These are phyloP conservation scores for Aspergillus sparsus DNA, from an alignment of 495 filamentous ascomycete genomes.

Conservation along the genomic window DNA sequence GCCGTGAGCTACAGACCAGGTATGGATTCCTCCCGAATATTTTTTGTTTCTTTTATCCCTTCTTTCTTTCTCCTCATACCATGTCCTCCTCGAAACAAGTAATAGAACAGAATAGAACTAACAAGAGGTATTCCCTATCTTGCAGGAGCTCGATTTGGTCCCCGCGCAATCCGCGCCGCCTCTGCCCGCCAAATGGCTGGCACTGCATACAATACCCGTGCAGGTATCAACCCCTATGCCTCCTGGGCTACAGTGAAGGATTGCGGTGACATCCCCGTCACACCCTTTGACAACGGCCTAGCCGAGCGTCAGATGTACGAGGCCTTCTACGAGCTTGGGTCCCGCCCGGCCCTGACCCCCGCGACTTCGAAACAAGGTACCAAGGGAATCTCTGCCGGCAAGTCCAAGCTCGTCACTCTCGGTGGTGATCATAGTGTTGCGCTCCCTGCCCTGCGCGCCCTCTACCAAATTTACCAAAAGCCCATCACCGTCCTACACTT, in stretches of 20 bases:
- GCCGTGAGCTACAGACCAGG: constrained; percentile 78
- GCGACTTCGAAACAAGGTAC: constrained; percentile 35
- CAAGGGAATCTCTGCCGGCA: constrained; percentile 46
- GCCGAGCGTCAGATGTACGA: constrained; percentile 76
- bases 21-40: constrained; percentile 27
- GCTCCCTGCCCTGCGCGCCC: constrained; percentile 70
- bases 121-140: neutral
- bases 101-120: neutral
- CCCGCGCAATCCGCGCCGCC: constrained; percentile 77
- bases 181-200: constrained; percentile 71
- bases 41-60: too few species aligned
- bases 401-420: constrained; percentile 72
- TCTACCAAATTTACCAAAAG: constrained; percentile 67
- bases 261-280: constrained; percentile 82
- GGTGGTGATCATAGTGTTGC: constrained; percentile 83
- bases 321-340: constrained; percentile 67
- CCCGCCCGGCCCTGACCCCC: constrained; percentile 44
- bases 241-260: constrained; percentile 75
- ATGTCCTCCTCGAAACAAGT: constrained; percentile 23
- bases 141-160: constrained; percentile 75
- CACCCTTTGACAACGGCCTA: constrained; percentile 74
- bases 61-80: constrained; percentile 8
- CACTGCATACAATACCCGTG: constrained; percentile 76
- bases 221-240: constrained; percentile 73
- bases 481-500: constrained; percentile 82